Evolutionary conservation across 1,284 basidiomycete species (phyloP).

Genomic region (Ustilago hordei): DNA sequence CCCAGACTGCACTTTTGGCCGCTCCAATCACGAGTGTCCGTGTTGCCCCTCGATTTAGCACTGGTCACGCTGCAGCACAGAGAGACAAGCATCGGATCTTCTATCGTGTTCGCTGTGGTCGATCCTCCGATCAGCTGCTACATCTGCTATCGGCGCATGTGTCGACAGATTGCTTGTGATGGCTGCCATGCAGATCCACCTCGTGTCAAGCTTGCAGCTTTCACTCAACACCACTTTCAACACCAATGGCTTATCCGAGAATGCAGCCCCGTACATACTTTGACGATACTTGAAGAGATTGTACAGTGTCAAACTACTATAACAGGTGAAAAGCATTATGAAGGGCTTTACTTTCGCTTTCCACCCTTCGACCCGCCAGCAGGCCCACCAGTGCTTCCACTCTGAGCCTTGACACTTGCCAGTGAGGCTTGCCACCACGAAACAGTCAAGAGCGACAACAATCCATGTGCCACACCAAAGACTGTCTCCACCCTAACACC

Average conservation of each 20-base stretch:
- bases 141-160: not conserved
- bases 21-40: no score
- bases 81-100: not conserved
- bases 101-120: not conserved
- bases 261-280: no score
- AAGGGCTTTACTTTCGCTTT: conserved; percentile 25
- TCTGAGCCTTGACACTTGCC: conserved; percentile 30
- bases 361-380: conserved; percentile 6
- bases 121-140: conserved; percentile 2
- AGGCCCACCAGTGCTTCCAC: conserved; percentile 1
- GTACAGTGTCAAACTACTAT: not conserved
- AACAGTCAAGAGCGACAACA: conserved; percentile 43
- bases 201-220: not conserved
- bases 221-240: not conserved
- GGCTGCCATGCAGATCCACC: not conserved
- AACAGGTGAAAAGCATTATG: not conserved
- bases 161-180: not conserved
- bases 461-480: conserved; percentile 42
- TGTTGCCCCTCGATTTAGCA: not conserved
- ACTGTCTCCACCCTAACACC: conserved; percentile 33
- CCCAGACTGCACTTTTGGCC: no score
- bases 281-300: no score
- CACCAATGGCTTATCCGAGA: not conserved
- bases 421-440: conserved; percentile 49
- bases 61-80: not conserved